phyloP scores from a whole-genome alignment of 2,329 filamentous ascomycete species.

The Fusarium sp. region DNA sequence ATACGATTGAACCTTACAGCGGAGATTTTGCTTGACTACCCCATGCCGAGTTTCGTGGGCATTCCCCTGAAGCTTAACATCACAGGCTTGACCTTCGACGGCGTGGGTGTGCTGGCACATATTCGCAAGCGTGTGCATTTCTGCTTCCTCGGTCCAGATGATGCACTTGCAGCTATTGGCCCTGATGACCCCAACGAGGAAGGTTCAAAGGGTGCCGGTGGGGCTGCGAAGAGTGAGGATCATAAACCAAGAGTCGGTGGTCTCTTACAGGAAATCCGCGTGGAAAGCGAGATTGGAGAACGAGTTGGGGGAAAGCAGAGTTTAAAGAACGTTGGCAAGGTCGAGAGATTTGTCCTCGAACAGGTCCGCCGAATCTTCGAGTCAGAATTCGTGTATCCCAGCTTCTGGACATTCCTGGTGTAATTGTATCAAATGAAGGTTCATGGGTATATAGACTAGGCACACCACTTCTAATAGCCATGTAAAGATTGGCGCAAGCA shows the following conservation, averaged over 20 bases:
- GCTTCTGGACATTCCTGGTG: constrained; percentile 97
- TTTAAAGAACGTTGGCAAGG: constrained; percentile 97
- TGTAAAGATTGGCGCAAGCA: constrained; percentile 5
- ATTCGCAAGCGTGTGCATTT: constrained; percentile 91
- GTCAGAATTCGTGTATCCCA: constrained; percentile 98
- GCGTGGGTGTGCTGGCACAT: constrained; percentile 90
- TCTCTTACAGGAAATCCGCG: constrained; percentile 89
- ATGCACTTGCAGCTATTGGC: constrained; percentile 79
- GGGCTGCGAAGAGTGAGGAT: constrained; percentile 46
- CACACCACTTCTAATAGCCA: constrained; percentile 16
- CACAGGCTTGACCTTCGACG: constrained; percentile 94
- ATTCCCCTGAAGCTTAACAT: constrained; percentile 95
- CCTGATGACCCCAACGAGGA: constrained; percentile 53
- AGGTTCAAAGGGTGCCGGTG: not conserved
- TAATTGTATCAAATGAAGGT: constrained; percentile 52
- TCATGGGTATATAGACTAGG: constrained; percentile 40
- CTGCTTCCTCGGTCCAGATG: constrained; percentile 92
- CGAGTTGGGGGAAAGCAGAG: constrained; percentile 92
- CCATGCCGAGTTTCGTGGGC: constrained; percentile 97
- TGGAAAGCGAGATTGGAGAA: constrained; percentile 97
- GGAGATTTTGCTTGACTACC: constrained; percentile 96
- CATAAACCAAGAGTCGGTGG: constrained; percentile 68
- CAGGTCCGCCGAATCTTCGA: constrained; percentile 98
- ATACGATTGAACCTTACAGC: constrained; percentile 89
- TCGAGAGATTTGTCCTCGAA: constrained; percentile 96